phyloP scores from a whole-genome alignment of 1,139 yeast species.

The Groenewaldozyma sp. region DNA sequence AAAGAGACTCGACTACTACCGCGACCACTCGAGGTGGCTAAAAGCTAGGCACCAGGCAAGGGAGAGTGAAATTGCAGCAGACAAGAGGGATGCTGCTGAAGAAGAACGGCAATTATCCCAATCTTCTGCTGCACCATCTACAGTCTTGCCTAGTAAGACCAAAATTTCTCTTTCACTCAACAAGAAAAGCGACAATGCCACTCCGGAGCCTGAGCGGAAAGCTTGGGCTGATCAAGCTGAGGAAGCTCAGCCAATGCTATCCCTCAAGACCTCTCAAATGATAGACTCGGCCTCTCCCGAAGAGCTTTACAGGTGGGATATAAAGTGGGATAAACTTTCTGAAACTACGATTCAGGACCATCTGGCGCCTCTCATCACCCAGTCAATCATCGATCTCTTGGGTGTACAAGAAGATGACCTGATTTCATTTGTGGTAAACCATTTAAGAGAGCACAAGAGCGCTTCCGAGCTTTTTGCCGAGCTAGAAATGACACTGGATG shows the following conservation, averaged over 20 bases:
- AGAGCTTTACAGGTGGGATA: constrained; percentile 18
- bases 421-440: constrained; percentile 24
- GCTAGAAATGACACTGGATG: constrained; percentile 28
- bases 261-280: constrained; percentile 5
- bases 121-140: constrained; percentile 8
- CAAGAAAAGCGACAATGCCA: constrained; percentile 6
- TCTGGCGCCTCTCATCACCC: constrained; percentile 22
- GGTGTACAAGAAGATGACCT: constrained; percentile 32
- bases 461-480: constrained; percentile 23
- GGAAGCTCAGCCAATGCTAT: constrained; percentile 1
- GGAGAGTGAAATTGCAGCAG: constrained; percentile 24
- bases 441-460: constrained; percentile 20
- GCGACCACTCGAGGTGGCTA: constrained; percentile 29
- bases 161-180: constrained; percentile 16
- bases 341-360: constrained; percentile 18
- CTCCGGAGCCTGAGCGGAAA: constrained; percentile 3
- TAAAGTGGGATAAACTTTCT: constrained; percentile 25
- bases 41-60: constrained; percentile 22
- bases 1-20: constrained; percentile 23
- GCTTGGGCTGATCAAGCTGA: constrained; percentile 3
- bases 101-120: constrained; percentile 19
- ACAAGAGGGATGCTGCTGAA: constrained; percentile 21
- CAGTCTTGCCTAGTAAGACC: constrained; percentile 4
- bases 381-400: constrained; percentile 26
- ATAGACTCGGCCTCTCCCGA: constrained; percentile 18